These are phyloP conservation scores for Cyberlindnera subsufficiens DNA, from an alignment of 805 yeast species.

Conservation along the genomic window DNA sequence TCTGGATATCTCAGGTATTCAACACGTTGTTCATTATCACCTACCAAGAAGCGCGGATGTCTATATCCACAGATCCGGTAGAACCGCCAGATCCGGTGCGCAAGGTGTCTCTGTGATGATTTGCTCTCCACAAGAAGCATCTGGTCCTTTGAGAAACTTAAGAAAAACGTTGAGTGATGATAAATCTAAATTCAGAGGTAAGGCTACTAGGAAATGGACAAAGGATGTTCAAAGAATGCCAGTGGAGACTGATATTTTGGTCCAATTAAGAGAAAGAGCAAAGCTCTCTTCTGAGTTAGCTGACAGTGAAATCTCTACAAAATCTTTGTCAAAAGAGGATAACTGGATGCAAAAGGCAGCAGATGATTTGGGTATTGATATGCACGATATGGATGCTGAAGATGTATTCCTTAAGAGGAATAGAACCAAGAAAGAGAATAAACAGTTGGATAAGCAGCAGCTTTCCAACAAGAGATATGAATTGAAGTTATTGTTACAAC, in stretches of 20 bases:
- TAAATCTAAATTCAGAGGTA: slow-evolving; percentile 23
- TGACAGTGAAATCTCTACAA: slow-evolving; percentile 57
- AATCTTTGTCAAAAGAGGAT: slow-evolving; percentile 60
- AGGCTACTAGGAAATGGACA: slow-evolving; percentile 37
- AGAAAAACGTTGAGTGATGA: slow-evolving; percentile 46
- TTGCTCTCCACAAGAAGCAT: slow-evolving; percentile 89
- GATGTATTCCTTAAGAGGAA: slow-evolving; percentile 63
- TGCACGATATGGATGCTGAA: slow-evolving; percentile 69
- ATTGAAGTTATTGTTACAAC: slow-evolving; percentile 44
- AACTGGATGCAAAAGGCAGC: slow-evolving; percentile 89
- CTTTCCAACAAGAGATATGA: slow-evolving; percentile 41
- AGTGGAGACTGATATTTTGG: slow-evolving; percentile 66
- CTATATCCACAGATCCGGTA: slow-evolving; percentile 92
- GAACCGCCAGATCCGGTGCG: slow-evolving; percentile 94
- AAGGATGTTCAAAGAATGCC: slow-evolving; percentile 65
- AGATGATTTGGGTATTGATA: slow-evolving; percentile 81
- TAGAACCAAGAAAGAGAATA: slow-evolving; percentile 48
- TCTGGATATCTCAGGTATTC: slow-evolving; percentile 81
- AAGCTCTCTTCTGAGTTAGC: slow-evolving; percentile 68
- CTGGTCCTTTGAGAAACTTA: slow-evolving; percentile 79
- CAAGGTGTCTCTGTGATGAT: slow-evolving; percentile 95
- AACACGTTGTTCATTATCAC: slow-evolving; percentile 95
- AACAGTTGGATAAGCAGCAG: slow-evolving; percentile 47
- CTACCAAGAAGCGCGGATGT: slow-evolving; percentile 92
- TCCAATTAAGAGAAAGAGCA: slow-evolving; percentile 66